Percentiles rank a stretch among this genome's conserved stretches.
Evolutionary conservation across 441 rosid genomes (phyloP).

Genomic region (Populus hybrid): DNA sequence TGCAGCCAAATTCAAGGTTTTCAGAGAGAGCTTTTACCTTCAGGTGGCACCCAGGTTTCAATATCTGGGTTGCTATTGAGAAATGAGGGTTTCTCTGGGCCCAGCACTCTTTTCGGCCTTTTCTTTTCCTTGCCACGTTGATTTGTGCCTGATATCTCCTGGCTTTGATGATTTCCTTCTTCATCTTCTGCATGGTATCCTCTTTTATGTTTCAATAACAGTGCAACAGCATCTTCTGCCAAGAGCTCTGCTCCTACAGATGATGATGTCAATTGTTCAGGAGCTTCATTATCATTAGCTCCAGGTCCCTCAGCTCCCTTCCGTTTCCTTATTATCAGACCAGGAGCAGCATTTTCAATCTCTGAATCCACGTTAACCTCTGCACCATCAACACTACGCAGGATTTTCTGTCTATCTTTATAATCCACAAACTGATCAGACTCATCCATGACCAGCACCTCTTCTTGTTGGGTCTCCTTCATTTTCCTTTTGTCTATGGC

Average conservation of each 20-base stretch:
- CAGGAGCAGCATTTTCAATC: slow-evolving; percentile 59
- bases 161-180: slow-evolving; percentile 30
- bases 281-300: slow-evolving; percentile 23
- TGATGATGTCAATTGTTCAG: slow-evolving; percentile 32
- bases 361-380: slow-evolving; percentile 24
- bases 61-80: slow-evolving; percentile 49
- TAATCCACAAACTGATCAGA: slow-evolving; percentile 74
- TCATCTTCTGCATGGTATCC: slow-evolving; percentile 57
- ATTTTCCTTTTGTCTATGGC: slow-evolving; percentile 53
- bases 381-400: slow-evolving; percentile 26
- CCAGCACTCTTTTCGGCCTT: slow-evolving; percentile 60
- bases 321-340: slow-evolving; percentile 80
- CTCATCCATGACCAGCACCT: slow-evolving; percentile 34
- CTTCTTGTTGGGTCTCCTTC: slow-evolving; percentile 41
- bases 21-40: slow-evolving; percentile 46
- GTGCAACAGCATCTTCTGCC: slow-evolving; percentile 86
- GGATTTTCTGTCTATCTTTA: slow-evolving; percentile 67
- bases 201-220: slow-evolving; percentile 73
- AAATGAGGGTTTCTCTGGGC: slow-evolving; percentile 77
- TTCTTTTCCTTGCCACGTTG: slow-evolving; percentile 45
- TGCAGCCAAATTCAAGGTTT: neutral
- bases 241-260: slow-evolving; percentile 43
- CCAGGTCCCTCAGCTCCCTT: slow-evolving; percentile 45
- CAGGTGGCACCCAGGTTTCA: slow-evolving; percentile 91
- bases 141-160: slow-evolving; percentile 24